These are phyloP conservation scores for Syncephalastrum monosporum DNA, from an alignment of 371 early-diverging fungal species.

Conservation along the genomic window DNA sequence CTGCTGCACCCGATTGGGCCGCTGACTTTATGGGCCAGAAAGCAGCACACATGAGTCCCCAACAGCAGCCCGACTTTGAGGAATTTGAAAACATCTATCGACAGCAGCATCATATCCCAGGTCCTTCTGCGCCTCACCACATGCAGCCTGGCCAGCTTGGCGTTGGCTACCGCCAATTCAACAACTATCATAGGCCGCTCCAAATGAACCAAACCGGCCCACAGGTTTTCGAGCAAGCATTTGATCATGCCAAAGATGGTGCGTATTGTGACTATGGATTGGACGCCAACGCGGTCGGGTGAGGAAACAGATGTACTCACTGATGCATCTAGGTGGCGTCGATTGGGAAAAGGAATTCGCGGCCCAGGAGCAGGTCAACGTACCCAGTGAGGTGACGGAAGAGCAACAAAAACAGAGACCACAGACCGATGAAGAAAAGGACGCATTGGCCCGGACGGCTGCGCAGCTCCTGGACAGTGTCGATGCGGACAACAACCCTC, in stretches of 20 bases:
- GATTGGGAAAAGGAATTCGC: constrained; percentile 59
- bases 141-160: constrained; percentile 21
- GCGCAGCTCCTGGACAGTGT: constrained; percentile 80
- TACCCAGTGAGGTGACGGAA: constrained; percentile 57
- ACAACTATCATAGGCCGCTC: constrained; percentile 19
- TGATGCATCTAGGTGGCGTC: constrained; percentile 14
- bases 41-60: constrained; percentile 22
- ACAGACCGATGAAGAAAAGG: constrained; percentile 23
- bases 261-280: constrained; percentile 2
- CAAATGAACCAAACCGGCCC: constrained; percentile 43
- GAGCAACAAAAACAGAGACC: constrained; percentile 12
- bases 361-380: constrained; percentile 29
- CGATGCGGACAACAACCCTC: constrained; percentile 75
- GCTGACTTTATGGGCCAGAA: constrained; percentile 66
- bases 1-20: constrained; percentile 60
- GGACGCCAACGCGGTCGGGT: no score
- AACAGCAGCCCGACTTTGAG: constrained; percentile 39
- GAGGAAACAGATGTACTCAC: no score
- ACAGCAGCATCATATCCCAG: constrained; percentile 22
- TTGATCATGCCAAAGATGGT: constrained; percentile 68
- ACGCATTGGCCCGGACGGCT: constrained; percentile 85
- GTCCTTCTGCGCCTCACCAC: constrained; percentile 9
- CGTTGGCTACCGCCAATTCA: constrained; percentile 7
- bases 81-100: constrained; percentile 66
- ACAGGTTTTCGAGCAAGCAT: constrained; percentile 73